Evolutionary conservation across 169 alveolate genomes (phyloP).

Genomic region (Cyclospora cayetanensis): DNA sequence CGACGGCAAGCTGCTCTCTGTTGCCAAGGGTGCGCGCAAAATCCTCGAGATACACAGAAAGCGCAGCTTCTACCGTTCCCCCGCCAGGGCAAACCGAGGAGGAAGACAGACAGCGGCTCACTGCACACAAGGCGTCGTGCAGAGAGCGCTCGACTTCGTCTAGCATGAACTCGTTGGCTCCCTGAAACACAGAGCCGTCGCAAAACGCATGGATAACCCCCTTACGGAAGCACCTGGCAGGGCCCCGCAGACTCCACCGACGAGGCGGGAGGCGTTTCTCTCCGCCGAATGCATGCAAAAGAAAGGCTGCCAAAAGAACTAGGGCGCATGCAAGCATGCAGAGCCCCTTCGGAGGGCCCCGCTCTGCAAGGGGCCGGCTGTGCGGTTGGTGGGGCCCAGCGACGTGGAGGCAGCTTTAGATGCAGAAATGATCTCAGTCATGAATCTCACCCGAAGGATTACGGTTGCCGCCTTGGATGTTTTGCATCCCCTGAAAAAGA

Average conservation of each 20-base stretch:
- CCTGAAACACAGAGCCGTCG: constrained; percentile 88
- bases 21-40: constrained; percentile 97
- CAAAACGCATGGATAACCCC: no score
- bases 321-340: no score
- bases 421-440: no score
- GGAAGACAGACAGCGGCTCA: constrained; percentile 74
- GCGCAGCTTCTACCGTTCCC: constrained; percentile 99
- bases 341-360: no score
- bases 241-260: no score
- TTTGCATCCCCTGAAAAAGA: constrained; percentile 95
- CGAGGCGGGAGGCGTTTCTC: no score
- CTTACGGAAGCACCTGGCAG: no score
- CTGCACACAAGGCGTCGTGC: constrained; percentile 98
- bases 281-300: background rate
- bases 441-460: constrained; percentile 71
- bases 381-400: no score
- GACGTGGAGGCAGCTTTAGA: no score
- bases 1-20: constrained; percentile 98
- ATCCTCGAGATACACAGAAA: constrained; percentile 96
- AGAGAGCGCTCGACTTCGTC: constrained; percentile 98
- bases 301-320: background rate
- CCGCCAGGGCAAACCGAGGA: constrained; percentile 96
- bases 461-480: constrained; percentile 78
- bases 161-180: constrained; percentile 98
- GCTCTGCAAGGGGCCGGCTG: no score